phyloP scores from a whole-genome alignment of 2,329 filamentous ascomycete genomes.

The Fusarium paranaense region DNA sequence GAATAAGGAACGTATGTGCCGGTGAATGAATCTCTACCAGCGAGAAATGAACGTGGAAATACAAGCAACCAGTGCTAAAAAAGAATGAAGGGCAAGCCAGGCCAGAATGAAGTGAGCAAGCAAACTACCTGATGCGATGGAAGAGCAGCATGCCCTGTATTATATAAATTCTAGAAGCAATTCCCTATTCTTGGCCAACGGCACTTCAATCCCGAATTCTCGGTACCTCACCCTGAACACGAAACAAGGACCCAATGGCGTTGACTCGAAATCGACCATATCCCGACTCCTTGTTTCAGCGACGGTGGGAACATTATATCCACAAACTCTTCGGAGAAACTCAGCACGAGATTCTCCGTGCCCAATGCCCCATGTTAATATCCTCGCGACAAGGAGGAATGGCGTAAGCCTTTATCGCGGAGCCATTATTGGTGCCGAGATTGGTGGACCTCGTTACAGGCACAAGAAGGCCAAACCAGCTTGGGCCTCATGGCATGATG shows the following conservation, averaged over 20 bases:
- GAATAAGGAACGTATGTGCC: background rate
- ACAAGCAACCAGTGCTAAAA: constrained; percentile 33
- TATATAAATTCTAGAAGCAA: constrained; percentile 18
- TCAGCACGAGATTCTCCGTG: constrained; percentile 13
- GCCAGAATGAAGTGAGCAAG: constrained; percentile 11
- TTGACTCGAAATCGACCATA: constrained; percentile 25
- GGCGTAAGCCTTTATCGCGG: background rate
- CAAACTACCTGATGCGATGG: background rate
- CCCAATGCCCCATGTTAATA: background rate
- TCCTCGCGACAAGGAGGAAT: background rate
- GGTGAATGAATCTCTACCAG: constrained; percentile 7
- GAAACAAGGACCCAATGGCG: background rate
- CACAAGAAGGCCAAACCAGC: background rate
- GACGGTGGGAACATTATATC: constrained; percentile 6
- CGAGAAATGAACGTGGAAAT: constrained; percentile 24
- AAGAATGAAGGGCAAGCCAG: constrained; percentile 25
- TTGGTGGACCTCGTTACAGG: constrained; percentile 18
- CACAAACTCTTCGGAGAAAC: background rate
- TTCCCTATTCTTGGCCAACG: background rate
- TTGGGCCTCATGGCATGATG: background rate
- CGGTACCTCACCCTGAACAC: constrained; percentile 22
- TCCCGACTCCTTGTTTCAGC: constrained; percentile 20
- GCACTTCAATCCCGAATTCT: constrained; percentile 22
- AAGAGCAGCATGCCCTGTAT: background rate
- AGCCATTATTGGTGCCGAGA: constrained; percentile 14